A percentile compares a stretch with the other conserved stretches of the same genome.
These are phyloP conservation scores for Chondrus crispus DNA, from an alignment of 23 red algal species.

Conservation along the genomic window DNA sequence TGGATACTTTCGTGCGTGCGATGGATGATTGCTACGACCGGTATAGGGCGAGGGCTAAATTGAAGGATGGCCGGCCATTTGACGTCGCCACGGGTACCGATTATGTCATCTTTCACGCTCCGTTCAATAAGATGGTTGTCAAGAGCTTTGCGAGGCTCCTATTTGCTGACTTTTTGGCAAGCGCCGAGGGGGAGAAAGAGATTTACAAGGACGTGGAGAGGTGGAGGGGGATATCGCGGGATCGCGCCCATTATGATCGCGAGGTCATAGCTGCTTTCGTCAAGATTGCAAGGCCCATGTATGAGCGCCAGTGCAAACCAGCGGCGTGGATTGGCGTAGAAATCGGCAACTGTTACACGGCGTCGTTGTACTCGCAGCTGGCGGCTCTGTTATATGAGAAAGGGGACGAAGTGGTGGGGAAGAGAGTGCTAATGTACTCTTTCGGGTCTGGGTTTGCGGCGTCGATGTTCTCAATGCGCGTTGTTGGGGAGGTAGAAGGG, in stretches of 20 bases:
- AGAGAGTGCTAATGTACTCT: slow-evolving; percentile 81
- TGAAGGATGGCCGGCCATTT: background rate
- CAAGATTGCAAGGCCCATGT: slow-evolving; percentile 52
- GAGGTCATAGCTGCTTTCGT: slow-evolving; percentile 70
- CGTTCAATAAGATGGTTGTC: slow-evolving; percentile 98
- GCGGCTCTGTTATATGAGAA: slow-evolving; percentile 53
- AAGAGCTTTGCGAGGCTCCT: slow-evolving; percentile 84
- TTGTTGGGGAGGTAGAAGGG: slow-evolving; percentile 18
- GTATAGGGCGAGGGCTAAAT: slow-evolving; percentile 1
- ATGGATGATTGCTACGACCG: slow-evolving; percentile 85
- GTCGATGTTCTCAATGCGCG: slow-evolving; percentile 81
- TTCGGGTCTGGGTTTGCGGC: slow-evolving; percentile 93
- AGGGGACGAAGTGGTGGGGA: slow-evolving; percentile 50
- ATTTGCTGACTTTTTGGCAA: slow-evolving; percentile 42
- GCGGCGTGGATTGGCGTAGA: slow-evolving; percentile 53
- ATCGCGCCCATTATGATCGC: slow-evolving; percentile 18
- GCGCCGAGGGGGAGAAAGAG: background rate
- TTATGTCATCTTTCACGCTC: slow-evolving; percentile 85
- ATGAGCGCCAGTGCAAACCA: slow-evolving; percentile 56
- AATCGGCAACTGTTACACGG: slow-evolving; percentile 97
- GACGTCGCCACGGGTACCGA: slow-evolving; percentile 35
- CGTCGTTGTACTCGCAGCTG: slow-evolving; percentile 81
- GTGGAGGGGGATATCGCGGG: slow-evolving; percentile 3
- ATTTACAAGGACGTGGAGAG: slow-evolving; percentile 24
- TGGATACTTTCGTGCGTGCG: slow-evolving; percentile 75